Evolutionary conservation across 2,329 filamentous ascomycete genomes (phyloP), one percentile per base, ranked within the genome.

Genomic region (Ambrosiella beaveri): DNA sequence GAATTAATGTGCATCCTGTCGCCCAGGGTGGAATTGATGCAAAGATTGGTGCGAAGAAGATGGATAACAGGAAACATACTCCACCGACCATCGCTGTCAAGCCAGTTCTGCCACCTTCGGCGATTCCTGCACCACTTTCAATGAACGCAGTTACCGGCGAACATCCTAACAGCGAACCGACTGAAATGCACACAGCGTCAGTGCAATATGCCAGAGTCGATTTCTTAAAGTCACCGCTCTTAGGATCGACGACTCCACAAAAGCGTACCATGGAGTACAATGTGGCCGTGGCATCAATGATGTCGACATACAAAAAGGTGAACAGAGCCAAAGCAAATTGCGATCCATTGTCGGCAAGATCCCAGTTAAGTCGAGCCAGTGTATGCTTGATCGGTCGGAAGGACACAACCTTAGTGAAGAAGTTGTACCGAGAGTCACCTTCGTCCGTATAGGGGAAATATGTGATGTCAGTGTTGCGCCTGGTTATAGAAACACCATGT

Each of bases 1-100:
- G 73, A 63, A 89, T 74, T 9, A 89, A 73, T 0, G 85, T 86
- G 61, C 82, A 82, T 5, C 85, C 85, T 0, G 85, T 95, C 2
- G 88, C 88, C 86, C 87, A 94, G 0, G 88, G 84, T 3, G 88
- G 88, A 59, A 94, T 93, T 0, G 86, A 90, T 8, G 88, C 88
- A 66, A 94, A 94, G 59, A 94, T 91, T 0, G 88, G 88, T 0
- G 88, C 88, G 67, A 94, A 94, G 75, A 94, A 94, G 61, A 94
- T 79, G 59, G 86, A 81, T 66, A 94, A 80, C 72, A 95, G 85
- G 74, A 95, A 95, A 71, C 85, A 89, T 54, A 94, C 59, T 4
- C 88, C 88, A 0, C 86, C 84, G 13, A 80, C 74, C 68, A 91
- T 86, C 52, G 87, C 82, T 0, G 88, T 93, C n/a, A 95, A 71